Evolutionary conservation across 805 yeast genomes (phyloP).

Genomic region (Sungouiozyma intestinalis): DNA sequence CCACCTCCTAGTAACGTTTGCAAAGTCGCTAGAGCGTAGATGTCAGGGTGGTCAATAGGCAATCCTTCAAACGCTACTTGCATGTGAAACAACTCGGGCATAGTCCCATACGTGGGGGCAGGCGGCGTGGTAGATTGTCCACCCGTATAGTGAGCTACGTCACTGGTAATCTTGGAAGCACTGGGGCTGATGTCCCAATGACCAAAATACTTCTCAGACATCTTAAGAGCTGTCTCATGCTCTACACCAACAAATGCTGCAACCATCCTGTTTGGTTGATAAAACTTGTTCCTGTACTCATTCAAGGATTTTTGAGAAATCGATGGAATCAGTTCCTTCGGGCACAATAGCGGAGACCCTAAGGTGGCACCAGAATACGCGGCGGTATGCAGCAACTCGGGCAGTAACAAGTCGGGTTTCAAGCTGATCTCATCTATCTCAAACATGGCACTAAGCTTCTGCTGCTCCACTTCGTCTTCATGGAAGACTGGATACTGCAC

Average conservation of each 20-base stretch:
- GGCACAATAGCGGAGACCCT: slow-evolving; percentile 81
- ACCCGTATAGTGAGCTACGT: slow-evolving; percentile 45
- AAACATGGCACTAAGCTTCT: slow-evolving; percentile 60
- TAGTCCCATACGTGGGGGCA: slow-evolving; percentile 47
- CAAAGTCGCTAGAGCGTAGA: slow-evolving; percentile 80
- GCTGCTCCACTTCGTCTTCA: slow-evolving; percentile 62
- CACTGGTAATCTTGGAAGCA: slow-evolving; percentile 21
- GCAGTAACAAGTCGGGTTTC: slow-evolving; percentile 76
- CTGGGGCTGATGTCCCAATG: slow-evolving; percentile 37
- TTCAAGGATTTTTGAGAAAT: slow-evolving; percentile 44
- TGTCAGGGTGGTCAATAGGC: slow-evolving; percentile 72
- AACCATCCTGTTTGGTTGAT: slow-evolving; percentile 71
- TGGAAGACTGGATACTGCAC: slow-evolving; percentile 60
- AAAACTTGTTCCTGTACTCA: slow-evolving; percentile 54
- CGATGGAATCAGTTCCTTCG: slow-evolving; percentile 50
- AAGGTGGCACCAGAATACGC: slow-evolving; percentile 67
- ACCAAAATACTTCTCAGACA: slow-evolving; percentile 56
- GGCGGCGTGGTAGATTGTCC: slow-evolving; percentile 47
- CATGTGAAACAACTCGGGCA: slow-evolving; percentile 75
- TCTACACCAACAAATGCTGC: slow-evolving; percentile 82
- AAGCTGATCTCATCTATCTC: slow-evolving; percentile 75
- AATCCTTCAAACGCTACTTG: slow-evolving; percentile 84
- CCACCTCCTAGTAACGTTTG: slow-evolving; percentile 94
- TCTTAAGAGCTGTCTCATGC: slow-evolving; percentile 53
- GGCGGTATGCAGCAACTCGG: slow-evolving; percentile 79